Evolutionary conservation across 495 filamentous ascomycete genomes (phyloP).

Genomic region (Apiosordaria backusii): DNA sequence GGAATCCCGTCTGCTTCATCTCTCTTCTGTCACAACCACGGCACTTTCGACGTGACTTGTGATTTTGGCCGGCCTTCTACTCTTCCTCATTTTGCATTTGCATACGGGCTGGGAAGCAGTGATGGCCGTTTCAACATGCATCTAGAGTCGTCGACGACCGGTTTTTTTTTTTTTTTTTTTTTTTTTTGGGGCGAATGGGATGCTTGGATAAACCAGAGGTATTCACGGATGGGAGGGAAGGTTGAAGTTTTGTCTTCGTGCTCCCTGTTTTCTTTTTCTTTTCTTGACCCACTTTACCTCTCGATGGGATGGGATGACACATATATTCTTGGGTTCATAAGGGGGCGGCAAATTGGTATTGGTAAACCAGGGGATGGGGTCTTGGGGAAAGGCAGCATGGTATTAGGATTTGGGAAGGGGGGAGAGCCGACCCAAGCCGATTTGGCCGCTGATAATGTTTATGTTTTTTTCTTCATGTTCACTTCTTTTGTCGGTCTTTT

Average conservation of each 20-base stretch:
- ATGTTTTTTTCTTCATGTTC: neutral
- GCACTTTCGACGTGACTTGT: no score
- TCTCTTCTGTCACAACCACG: neutral
- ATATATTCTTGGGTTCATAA: neutral
- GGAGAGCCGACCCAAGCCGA: neutral
- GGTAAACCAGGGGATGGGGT: neutral
- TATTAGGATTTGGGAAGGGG: neutral
- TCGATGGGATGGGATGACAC: neutral
- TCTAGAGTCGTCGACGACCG: no score
- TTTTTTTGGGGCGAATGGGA: neutral
- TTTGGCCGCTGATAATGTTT: neutral
- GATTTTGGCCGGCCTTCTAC: no score
- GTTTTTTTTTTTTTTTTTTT: no score
- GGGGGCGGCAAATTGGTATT: neutral
- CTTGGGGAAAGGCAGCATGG: neutral
- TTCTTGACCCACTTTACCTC: neutral
- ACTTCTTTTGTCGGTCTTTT: neutral
- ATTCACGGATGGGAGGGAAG: neutral
- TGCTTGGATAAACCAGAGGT: neutral
- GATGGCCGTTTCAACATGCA: no score
- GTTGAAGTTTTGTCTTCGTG: neutral
- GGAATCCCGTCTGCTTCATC: neutral
- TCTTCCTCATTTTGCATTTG: no score
- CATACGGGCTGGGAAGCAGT: no score
- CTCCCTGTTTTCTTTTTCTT: neutral